These are phyloP conservation scores for Breynia disticha DNA, from an alignment of 441 rosid genomes.

Conservation along the genomic window DNA sequence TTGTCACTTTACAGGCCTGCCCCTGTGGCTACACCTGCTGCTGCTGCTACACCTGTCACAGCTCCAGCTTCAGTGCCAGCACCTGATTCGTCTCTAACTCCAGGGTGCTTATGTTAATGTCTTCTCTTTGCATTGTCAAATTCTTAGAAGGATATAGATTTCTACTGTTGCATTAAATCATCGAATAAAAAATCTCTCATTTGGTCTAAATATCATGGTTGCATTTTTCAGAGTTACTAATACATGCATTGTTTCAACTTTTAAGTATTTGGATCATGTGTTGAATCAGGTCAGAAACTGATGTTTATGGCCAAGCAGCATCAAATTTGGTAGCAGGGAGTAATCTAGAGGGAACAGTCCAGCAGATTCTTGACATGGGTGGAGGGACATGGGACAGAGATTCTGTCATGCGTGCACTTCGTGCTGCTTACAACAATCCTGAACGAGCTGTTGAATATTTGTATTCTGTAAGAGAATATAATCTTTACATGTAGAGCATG, in stretches of 20 bases:
- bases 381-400: slow-evolving; percentile 90
- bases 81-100: slow-evolving; percentile 24
- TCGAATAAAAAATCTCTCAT: background rate
- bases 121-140: slow-evolving; percentile 6
- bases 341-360: slow-evolving; percentile 60
- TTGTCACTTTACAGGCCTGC: slow-evolving; percentile 9
- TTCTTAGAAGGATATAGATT: background rate
- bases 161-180: background rate
- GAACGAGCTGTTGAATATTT: slow-evolving; percentile 95
- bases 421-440: slow-evolving; percentile 89
- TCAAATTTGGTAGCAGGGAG: slow-evolving; percentile 74
- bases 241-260: background rate
- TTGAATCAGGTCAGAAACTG: slow-evolving; percentile 37
- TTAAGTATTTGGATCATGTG: slow-evolving; percentile 3
- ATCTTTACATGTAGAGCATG: background rate
- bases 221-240: no score
- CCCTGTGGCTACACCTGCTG: slow-evolving; percentile 20
- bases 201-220: slow-evolving; percentile 5
- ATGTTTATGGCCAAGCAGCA: slow-evolving; percentile 73
- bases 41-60: slow-evolving; percentile 23
- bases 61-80: slow-evolving; percentile 12
- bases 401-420: slow-evolving; percentile 68
- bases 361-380: slow-evolving; percentile 89
- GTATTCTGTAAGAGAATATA: background rate
- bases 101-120: slow-evolving; percentile 17